Evolutionary conservation across 2,329 filamentous ascomycete species (phyloP).

Genomic region (Laburnicola sp.): DNA sequence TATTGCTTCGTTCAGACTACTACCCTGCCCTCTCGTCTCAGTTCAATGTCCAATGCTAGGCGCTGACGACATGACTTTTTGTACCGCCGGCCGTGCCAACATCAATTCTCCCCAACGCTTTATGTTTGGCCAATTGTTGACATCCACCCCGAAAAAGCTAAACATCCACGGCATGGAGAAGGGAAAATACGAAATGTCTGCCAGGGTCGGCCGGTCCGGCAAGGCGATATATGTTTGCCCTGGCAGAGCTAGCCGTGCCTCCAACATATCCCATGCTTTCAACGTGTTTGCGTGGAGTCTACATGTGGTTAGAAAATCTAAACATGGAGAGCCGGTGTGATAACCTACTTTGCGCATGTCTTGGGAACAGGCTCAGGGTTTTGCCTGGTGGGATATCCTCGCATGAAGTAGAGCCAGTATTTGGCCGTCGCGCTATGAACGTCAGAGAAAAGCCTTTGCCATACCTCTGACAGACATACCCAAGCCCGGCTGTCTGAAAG

Average conservation of each 20-base stretch:
- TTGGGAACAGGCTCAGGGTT: constrained; percentile 24
- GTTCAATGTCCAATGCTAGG: constrained; percentile 11
- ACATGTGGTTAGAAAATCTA: not conserved
- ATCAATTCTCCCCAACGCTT: constrained; percentile 31
- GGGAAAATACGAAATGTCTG: constrained; percentile 43
- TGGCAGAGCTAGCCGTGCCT: constrained; percentile 11
- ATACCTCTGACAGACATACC: constrained; percentile 27
- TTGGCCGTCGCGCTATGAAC: constrained; percentile 32
- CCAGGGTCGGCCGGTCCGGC: constrained; percentile 40
- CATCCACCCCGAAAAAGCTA: constrained; percentile 36
- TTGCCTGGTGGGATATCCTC: constrained; percentile 32
- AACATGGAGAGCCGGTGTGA: not conserved
- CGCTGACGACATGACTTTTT: constrained; percentile 16
- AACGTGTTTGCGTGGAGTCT: constrained; percentile 16
- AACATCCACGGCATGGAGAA: constrained; percentile 47
- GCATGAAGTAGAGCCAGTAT: constrained; percentile 41
- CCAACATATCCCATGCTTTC: constrained; percentile 19
- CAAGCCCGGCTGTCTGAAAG: constrained; percentile 44
- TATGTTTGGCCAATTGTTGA: constrained; percentile 38
- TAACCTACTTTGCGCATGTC: not conserved
- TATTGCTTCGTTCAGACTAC: too few relatives aligned
- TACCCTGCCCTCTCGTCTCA: too few relatives aligned
- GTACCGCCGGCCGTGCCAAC: constrained; percentile 26
- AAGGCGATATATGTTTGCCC: constrained; percentile 42
- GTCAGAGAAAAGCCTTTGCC: not conserved